phyloP scores from a whole-genome alignment of 1,139 yeast species.

The Yamadazyma songkhlaensis region DNA sequence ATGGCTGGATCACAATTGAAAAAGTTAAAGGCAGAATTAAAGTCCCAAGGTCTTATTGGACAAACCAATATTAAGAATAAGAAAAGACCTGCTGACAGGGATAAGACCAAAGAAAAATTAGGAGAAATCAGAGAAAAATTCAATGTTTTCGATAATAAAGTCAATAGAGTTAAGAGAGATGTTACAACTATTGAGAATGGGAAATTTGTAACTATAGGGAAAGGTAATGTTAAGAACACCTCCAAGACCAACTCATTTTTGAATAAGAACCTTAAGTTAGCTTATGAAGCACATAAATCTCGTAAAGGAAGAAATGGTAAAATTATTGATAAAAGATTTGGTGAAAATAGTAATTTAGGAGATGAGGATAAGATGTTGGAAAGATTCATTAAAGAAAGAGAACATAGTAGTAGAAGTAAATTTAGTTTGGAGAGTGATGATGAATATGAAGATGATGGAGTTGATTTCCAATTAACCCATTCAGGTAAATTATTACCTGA shows the following conservation, averaged over 20 bases:
- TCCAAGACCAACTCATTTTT: conserved; percentile 64
- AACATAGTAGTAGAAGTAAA: conserved; percentile 49
- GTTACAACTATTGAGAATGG: conserved; percentile 56
- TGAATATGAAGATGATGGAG: conserved; percentile 47
- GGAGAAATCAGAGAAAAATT: conserved; percentile 72
- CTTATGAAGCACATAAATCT: conserved; percentile 62
- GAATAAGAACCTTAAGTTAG: conserved; percentile 68
- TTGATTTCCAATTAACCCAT: conserved; percentile 64
- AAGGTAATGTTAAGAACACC: conserved; percentile 36
- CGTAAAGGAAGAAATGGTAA: conserved; percentile 75
- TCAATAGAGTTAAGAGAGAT: conserved; percentile 66
- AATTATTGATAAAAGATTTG: conserved; percentile 83
- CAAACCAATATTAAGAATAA: conserved; percentile 65
- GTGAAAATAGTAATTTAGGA: conserved; percentile 75
- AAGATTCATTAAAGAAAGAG: conserved; percentile 87
- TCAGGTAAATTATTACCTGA: conserved; percentile 63
- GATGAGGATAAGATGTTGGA: conserved; percentile 94
- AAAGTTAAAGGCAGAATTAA: conserved; percentile 72
- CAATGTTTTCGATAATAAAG: conserved; percentile 83
- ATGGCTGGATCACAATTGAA: conserved; percentile 94
- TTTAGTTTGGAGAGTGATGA: conserved; percentile 73
- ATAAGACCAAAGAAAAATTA: conserved; percentile 57
- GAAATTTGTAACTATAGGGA: conserved; percentile 56
- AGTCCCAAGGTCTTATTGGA: conserved; percentile 78
- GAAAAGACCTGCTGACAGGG: conserved; percentile 61